A percentile compares a stretch with the other conserved stretches of the same genome.
phyloP scores from a whole-genome alignment of 768 basidiomycete species.

The Russula dissimulans region DNA sequence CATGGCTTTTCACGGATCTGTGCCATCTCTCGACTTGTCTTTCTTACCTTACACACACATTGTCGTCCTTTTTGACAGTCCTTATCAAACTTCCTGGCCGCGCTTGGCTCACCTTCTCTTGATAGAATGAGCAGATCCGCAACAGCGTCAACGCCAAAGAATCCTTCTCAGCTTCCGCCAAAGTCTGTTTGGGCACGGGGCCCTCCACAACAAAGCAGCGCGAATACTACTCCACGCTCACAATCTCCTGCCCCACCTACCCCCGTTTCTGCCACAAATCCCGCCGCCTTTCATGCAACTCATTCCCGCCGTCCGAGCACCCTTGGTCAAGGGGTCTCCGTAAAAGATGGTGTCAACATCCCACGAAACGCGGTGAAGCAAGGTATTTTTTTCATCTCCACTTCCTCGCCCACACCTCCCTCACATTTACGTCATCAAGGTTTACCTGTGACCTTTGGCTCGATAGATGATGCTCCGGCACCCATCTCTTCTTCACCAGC shows the following conservation, averaged over 20 bases:
- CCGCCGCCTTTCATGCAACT: slow-evolving; percentile 34
- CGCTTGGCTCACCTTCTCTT: background rate
- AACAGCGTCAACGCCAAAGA: slow-evolving; percentile 63
- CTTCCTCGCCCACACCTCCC: background rate
- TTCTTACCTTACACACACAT: background rate
- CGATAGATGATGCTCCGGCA: slow-evolving; percentile 72
- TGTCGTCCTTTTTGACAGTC: background rate
- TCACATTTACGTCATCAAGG: slow-evolving; percentile 29
- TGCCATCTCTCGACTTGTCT: background rate
- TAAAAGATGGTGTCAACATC: slow-evolving; percentile 74
- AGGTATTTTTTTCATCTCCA: slow-evolving; percentile 32
- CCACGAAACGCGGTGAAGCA: slow-evolving; percentile 60
- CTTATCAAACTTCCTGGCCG: background rate
- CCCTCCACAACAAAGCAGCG: slow-evolving; percentile 55
- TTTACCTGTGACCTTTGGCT: slow-evolving; percentile 77
- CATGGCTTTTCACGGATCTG: background rate
- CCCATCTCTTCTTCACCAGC: slow-evolving; percentile 80
- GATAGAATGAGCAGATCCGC: slow-evolving; percentile 91
- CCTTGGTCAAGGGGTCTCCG: slow-evolving; percentile 58
- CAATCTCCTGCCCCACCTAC: slow-evolving; percentile 54
- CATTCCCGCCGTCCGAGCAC: slow-evolving; percentile 77
- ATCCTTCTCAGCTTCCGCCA: slow-evolving; percentile 60
- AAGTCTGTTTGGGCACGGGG: slow-evolving; percentile 90
- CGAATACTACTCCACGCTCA: slow-evolving; percentile 54
- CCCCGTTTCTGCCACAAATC: slow-evolving; percentile 31